A percentile compares a stretch with the other conserved stretches of the same genome.
Conservation (phyloP, 2,329 filamentous ascomycete species). For the Volutella citrinella region DNA sequence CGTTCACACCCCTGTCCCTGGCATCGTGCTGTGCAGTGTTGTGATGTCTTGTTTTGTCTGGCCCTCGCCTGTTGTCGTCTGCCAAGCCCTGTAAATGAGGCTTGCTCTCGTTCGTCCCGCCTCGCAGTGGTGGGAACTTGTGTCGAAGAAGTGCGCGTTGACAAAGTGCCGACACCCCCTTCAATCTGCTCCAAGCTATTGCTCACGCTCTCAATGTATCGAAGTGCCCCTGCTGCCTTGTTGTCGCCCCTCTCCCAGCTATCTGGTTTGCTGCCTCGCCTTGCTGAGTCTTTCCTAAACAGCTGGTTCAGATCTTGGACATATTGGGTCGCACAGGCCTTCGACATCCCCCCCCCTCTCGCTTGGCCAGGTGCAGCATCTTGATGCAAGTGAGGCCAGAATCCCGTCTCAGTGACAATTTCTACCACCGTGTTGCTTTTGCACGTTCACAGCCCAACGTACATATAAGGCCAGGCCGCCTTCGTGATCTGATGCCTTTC, state of each 20-base stretch:
- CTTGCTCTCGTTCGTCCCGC: slow-evolving; percentile 11
- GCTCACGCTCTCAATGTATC: too few relatives aligned
- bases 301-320: slow-evolving; percentile 34
- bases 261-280: slow-evolving; percentile 27
- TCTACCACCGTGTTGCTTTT: slow-evolving; percentile 24
- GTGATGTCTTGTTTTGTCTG: slow-evolving; percentile 11
- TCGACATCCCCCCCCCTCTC: slow-evolving; percentile 28
- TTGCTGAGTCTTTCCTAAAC: slow-evolving; percentile 33
- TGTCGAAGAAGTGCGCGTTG: too few relatives aligned
- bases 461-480: slow-evolving; percentile 24
- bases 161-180: too few relatives aligned
- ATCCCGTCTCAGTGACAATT: slow-evolving; percentile 18
- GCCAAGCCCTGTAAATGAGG: slow-evolving; percentile 8
- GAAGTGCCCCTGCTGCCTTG: slow-evolving; percentile 2
- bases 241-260: slow-evolving; percentile 17
- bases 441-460: slow-evolving; percentile 19
- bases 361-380: slow-evolving; percentile 18
- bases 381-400: slow-evolving; percentile 17
- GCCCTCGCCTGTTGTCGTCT: too few relatives aligned
- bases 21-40: slow-evolving; percentile 16
- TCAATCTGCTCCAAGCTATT: too few relatives aligned
- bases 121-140: too few relatives aligned
- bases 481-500: slow-evolving; percentile 12
- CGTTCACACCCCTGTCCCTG: slow-evolving; percentile 15
- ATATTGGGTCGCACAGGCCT: slow-evolving; percentile 34